A percentile compares a stretch with the other conserved stretches of the same genome.
These are phyloP conservation scores for Chenopodium album DNA, from an alignment of 148 eudicot genomes.

Conservation along the genomic window DNA sequence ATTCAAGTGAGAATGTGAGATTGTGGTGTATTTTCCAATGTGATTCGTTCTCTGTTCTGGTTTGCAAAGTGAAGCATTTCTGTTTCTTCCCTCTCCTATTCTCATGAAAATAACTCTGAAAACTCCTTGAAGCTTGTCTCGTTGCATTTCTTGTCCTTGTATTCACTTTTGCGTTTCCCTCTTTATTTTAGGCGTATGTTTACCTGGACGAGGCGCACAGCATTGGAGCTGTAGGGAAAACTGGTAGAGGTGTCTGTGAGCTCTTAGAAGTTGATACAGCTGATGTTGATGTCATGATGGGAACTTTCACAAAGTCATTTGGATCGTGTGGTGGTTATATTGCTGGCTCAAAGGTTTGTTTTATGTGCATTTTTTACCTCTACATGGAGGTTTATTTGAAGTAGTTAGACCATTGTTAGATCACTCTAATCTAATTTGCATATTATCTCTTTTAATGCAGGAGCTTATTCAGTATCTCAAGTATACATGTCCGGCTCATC, in stretches of 20 bases:
- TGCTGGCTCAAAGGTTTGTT: constrained; percentile 90
- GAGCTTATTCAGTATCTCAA: constrained; percentile 78
- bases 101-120: background rate
- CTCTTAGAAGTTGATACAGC: constrained; percentile 92
- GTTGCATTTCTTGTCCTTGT: background rate
- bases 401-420: background rate
- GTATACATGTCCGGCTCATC: constrained; percentile 79
- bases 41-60: background rate
- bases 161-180: constrained; percentile 1
- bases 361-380: background rate
- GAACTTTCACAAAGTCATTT: constrained; percentile 95
- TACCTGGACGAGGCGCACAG: constrained; percentile 98
- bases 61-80: background rate
- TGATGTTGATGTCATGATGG: constrained; percentile 98
- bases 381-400: background rate
- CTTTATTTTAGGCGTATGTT: constrained; percentile 60
- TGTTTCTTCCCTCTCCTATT: background rate
- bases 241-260: constrained; percentile 96
- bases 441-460: constrained; percentile 32
- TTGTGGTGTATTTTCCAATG: background rate
- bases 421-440: background rate
- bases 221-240: constrained; percentile 93
- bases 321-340: constrained; percentile 98
- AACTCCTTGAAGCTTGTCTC: background rate
- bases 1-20: background rate